Percentiles rank a stretch among this genome's conserved stretches.
Conservation (phyloP, 345 rosid species). For the Geranium brycei region DNA sequence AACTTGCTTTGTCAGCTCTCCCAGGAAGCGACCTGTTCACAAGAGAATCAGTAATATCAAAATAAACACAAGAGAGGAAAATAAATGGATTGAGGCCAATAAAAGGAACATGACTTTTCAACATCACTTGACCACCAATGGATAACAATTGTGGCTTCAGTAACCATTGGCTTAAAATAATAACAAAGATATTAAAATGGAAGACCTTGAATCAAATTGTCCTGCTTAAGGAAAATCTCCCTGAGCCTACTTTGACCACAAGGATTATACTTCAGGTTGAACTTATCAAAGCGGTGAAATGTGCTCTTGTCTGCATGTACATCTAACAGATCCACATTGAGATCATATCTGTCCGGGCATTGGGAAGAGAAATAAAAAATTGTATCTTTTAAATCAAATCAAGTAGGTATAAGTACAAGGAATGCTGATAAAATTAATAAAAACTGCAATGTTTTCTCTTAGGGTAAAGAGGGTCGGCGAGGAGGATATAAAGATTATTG, state of each 20-base stretch:
- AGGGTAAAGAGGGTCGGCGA: too few species aligned
- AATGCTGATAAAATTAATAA: background rate
- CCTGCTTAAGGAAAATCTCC: slow-evolving; percentile 99
- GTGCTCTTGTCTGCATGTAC: slow-evolving; percentile 99
- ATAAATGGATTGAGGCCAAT: background rate
- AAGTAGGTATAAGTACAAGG: background rate
- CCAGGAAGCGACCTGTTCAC: slow-evolving; percentile 84
- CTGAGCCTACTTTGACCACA: slow-evolving; percentile 99
- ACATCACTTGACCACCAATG: too few species aligned
- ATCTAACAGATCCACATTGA: slow-evolving; percentile 95
- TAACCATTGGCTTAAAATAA: background rate
- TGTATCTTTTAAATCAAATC: too few species aligned
- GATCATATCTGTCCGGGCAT: slow-evolving; percentile 54
- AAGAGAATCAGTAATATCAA: background rate
- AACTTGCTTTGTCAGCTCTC: slow-evolving; percentile 85
- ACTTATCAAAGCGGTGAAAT: slow-evolving; percentile 98
- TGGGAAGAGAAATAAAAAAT: background rate
- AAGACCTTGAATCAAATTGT: slow-evolving; percentile 93
- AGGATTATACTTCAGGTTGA: slow-evolving; percentile 96
- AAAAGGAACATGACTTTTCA: background rate
- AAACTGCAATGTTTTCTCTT: too few species aligned
- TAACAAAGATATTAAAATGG: background rate
- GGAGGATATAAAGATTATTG: background rate
- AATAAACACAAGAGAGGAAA: background rate
- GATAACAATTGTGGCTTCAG: background rate